Conservation (phyloP, 371 early-diverging fungal genomes). For the Mucor circinelloides region DNA sequence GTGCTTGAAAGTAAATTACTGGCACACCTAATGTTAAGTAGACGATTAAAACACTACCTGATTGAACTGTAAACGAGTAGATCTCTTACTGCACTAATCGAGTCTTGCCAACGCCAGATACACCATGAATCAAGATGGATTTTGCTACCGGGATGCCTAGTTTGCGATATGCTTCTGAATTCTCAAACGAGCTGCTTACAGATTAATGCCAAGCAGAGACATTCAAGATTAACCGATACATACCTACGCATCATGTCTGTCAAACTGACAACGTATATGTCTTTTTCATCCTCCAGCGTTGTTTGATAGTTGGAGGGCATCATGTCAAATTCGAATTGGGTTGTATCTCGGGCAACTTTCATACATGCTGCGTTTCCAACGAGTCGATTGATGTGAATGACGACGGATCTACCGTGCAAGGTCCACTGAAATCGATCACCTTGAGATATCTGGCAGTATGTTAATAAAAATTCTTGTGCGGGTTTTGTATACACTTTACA, state of each 20-base stretch:
- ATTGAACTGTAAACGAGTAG: too few species aligned
- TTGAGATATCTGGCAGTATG: not conserved
- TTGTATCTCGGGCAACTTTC: not conserved
- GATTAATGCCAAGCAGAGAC: not conserved
- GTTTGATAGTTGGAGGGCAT: not conserved
- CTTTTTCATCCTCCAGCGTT: slow-evolving; percentile 4
- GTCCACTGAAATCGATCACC: slow-evolving; percentile 5
- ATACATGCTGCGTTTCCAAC: not conserved
- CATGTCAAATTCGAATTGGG: not conserved
- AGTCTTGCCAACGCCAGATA: slow-evolving; percentile 43
- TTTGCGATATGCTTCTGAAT: slow-evolving; percentile 25
- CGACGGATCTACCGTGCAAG: slow-evolving; percentile 2
- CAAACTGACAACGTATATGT: slow-evolving; percentile 20
- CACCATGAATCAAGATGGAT: slow-evolving; percentile 48
- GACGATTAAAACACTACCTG: not conserved
- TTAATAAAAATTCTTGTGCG: not conserved
- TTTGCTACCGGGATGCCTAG: slow-evolving; percentile 42
- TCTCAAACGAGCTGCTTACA: slow-evolving; percentile 26
- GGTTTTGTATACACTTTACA: not conserved
- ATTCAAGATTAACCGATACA: too few species aligned
- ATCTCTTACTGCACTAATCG: slow-evolving; percentile 33
- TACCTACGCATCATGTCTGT: slow-evolving; percentile 28
- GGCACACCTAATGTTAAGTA: slow-evolving; percentile 13
- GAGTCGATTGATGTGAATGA: not conserved
- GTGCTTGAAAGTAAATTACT: slow-evolving; percentile 8